Evolutionary conservation across 805 yeast genomes (phyloP).

Genomic region (Starmera quercuum): DNA sequence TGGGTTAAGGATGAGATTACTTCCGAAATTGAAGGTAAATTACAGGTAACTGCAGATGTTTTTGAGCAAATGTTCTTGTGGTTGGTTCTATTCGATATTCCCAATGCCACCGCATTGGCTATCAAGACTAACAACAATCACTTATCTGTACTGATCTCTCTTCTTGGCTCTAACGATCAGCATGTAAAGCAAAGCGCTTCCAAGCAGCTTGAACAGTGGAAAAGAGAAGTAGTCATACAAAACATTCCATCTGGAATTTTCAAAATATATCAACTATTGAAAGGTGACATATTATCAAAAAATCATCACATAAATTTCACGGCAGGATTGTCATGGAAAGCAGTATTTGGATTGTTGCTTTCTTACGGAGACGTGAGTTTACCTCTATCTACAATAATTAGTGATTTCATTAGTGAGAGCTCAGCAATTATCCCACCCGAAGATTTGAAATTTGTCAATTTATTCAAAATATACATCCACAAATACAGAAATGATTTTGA

Average conservation of each 20-base stretch:
- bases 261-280: conserved; percentile 56
- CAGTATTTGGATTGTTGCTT: conserved; percentile 50
- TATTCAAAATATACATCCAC: conserved; percentile 23
- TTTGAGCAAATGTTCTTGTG: conserved; percentile 44
- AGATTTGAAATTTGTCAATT: conserved; percentile 16
- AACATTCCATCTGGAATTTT: conserved; percentile 47
- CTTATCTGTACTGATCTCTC: conserved; percentile 59
- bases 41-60: conserved; percentile 26
- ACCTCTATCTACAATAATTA: conserved; percentile 24
- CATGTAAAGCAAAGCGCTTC: conserved; percentile 47
- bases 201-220: conserved; percentile 65
- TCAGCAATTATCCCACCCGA: conserved; percentile 3
- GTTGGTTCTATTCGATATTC: conserved; percentile 47
- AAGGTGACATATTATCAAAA: conserved; percentile 37
- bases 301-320: conserved; percentile 26
- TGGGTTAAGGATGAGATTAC: conserved; percentile 50
- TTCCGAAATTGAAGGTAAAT: conserved; percentile 24
- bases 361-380: conserved; percentile 50
- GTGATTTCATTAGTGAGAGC: conserved; percentile 17
- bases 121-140: conserved; percentile 57
- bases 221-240: conserved; percentile 27
- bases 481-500: conserved; percentile 12
- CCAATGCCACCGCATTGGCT: conserved; percentile 57
- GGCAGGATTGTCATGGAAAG: conserved; percentile 56
- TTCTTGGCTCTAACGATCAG: conserved; percentile 64